Percentiles rank a stretch among this genome's conserved stretches.
Evolutionary conservation across 768 basidiomycete species (phyloP).

Genomic region (Pholiota microspora): DNA sequence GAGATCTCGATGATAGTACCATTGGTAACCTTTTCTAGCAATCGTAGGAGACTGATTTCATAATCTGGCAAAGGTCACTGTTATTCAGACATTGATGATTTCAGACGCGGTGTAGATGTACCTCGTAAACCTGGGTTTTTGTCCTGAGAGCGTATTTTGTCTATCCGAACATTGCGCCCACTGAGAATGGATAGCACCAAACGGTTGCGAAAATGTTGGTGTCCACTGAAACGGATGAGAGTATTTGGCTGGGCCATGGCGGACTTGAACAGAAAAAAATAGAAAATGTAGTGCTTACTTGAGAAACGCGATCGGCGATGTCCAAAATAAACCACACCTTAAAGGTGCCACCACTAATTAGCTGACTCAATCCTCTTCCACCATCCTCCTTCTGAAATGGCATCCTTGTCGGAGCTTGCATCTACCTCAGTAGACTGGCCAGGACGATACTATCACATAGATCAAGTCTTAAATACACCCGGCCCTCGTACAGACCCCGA

Average conservation of each 20-base stretch:
- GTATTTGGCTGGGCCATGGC: slow-evolving; percentile 39
- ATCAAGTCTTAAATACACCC: slow-evolving; percentile 80
- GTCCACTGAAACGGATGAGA: slow-evolving; percentile 69
- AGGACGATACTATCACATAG: slow-evolving; percentile 76
- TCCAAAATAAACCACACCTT: slow-evolving; percentile 9
- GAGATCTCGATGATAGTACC: slow-evolving; percentile 95
- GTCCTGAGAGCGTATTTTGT: slow-evolving; percentile 87
- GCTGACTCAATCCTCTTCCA: slow-evolving; percentile 12
- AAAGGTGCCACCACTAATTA: background rate
- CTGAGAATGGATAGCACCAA: slow-evolving; percentile 89
- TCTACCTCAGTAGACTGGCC: slow-evolving; percentile 37
- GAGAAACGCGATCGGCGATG: slow-evolving; percentile 16
- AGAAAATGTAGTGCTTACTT: slow-evolving; percentile 16
- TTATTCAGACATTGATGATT: background rate
- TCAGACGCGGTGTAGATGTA: slow-evolving; percentile 29
- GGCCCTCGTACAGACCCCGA: slow-evolving; percentile 89
- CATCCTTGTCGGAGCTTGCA: slow-evolving; percentile 16
- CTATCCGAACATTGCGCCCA: slow-evolving; percentile 79
- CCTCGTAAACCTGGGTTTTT: slow-evolving; percentile 95
- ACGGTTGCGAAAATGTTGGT: slow-evolving; percentile 79
- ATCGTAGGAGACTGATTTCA: slow-evolving; percentile 85
- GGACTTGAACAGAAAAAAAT: slow-evolving; percentile 9
- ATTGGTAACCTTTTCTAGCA: slow-evolving; percentile 91
- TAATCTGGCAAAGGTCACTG: slow-evolving; percentile 54
- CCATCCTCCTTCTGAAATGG: slow-evolving; percentile 14